Evolutionary conservation across 140 eudicot species (phyloP).

Genomic region (Flaveria floridana): DNA sequence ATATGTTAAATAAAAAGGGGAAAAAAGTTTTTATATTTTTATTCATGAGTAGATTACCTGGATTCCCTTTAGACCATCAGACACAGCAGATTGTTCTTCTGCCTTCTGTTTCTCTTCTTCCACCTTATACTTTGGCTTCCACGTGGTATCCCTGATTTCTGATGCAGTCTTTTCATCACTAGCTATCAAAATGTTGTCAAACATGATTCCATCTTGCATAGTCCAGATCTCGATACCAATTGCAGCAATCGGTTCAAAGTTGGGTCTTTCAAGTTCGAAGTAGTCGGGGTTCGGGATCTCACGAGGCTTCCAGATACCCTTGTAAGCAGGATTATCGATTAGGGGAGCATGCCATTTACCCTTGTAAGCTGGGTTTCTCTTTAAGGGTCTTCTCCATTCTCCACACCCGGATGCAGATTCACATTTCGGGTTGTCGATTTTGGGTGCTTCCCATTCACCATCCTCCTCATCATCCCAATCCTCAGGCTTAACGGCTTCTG

Average conservation of each 20-base stretch:
- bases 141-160: conserved; percentile 53
- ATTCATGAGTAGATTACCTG: conserved; percentile 49
- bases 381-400: conserved; percentile 86
- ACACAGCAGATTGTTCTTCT: conserved; percentile 59
- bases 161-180: conserved; percentile 74
- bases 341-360: conserved; percentile 92
- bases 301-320: conserved; percentile 98
- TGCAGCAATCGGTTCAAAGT: conserved; percentile 93
- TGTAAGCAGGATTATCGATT: conserved; percentile 87
- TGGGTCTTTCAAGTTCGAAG: conserved; percentile 73
- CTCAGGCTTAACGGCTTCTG: conserved; percentile 84
- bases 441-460: conserved; percentile 99
- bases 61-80: conserved; percentile 59
- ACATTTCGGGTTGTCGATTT: conserved; percentile 88
- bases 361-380: conserved; percentile 88
- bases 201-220: conserved; percentile 94
- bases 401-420: conserved; percentile 85
- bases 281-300: conserved; percentile 80
- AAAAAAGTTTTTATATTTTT: neutral
- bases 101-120: conserved; percentile 87
- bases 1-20: neutral
- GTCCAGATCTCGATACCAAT: conserved; percentile 99
- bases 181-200: conserved; percentile 78
- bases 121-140: conserved; percentile 82
- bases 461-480: conserved; percentile 99